Base-by-base conservation (phyloP, 257 asterid species). In the Lavandula angustifolia region DNA sequence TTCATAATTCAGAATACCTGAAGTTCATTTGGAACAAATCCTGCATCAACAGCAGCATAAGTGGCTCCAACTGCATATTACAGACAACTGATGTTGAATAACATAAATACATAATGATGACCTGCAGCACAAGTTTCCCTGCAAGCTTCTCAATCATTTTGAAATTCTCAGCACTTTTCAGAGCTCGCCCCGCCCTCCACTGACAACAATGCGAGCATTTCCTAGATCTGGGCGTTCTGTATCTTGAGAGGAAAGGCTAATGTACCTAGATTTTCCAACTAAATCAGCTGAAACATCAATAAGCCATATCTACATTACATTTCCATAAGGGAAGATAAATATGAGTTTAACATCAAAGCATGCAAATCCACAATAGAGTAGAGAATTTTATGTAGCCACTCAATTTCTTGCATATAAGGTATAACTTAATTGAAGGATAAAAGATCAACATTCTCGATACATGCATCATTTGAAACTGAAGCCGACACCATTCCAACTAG, bases 11-110 rank as follows among this genome's bases (percentile, higher is more conserved):
- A 57, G 41, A 49, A 72, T 69, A 90, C 97, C 96, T 94, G 99
- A 70, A 94, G 99, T 67, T 92, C 99, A 13, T 89, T 92, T 12
- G 99, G 94, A 73, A 90, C 99, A 70, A 68, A 92, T 73, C 97
- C 99, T 0, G 99, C 97, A 78, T 92, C 99, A 42, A 92, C 97
- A 55, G 99, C 99, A 74, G 97, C 99, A 71, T 97, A 97, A 73
- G 97, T 92, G 32, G 99, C 97, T 54, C 99, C 99, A 81, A 92
- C 99, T 92, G 80, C 59, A 51, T 37, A 48, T n/a, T 35, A 4
- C 50, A 62, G 56, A 54, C 55, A 47, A 54, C 3, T 13, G 64
- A 43, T 34, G 58, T 58, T 41, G 54, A 50, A 37, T 50, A 57
- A 61, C 60, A 12, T 16, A 14, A 17, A 14, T 33, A 17, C 38